These are phyloP conservation scores for Flaveria trinervia DNA, from an alignment of 129 eudicot genomes.

Conservation along the genomic window DNA sequence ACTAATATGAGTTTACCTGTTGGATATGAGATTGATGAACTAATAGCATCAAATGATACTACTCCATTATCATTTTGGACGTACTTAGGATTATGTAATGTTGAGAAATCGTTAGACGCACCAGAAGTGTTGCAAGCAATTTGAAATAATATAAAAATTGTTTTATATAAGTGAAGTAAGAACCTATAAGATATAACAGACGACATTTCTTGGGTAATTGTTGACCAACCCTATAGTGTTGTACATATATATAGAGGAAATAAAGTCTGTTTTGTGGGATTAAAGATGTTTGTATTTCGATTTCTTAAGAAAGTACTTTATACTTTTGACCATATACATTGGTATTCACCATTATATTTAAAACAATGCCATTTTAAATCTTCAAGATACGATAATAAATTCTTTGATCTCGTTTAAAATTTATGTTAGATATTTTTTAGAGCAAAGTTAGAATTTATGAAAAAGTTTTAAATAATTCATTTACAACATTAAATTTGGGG, in stretches of 20 bases:
- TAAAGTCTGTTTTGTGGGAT: background rate
- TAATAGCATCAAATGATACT: background rate
- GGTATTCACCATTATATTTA: too few species aligned
- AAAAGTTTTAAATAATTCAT: too few species aligned
- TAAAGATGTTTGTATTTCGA: background rate
- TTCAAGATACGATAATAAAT: too few species aligned
- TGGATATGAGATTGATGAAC: slow-evolving; percentile 7
- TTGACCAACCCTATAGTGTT: background rate
- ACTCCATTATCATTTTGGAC: background rate
- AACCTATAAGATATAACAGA: background rate
- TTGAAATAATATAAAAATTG: slow-evolving; percentile 10
- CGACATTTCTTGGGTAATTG: background rate
- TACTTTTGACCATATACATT: background rate
- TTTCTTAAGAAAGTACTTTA: background rate
- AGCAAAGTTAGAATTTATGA: too few species aligned
- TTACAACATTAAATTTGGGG: too few species aligned
- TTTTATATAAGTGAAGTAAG: background rate
- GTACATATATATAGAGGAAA: background rate
- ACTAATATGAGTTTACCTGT: background rate
- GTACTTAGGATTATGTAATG: background rate
- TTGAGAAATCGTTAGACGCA: background rate
- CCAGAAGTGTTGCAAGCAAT: background rate
- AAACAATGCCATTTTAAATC: too few species aligned
- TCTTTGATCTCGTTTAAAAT: too few species aligned
- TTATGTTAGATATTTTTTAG: too few species aligned